These are phyloP conservation scores for Xerocomellus intermedius DNA, from an alignment of 768 basidiomycete species.

Conservation along the genomic window DNA sequence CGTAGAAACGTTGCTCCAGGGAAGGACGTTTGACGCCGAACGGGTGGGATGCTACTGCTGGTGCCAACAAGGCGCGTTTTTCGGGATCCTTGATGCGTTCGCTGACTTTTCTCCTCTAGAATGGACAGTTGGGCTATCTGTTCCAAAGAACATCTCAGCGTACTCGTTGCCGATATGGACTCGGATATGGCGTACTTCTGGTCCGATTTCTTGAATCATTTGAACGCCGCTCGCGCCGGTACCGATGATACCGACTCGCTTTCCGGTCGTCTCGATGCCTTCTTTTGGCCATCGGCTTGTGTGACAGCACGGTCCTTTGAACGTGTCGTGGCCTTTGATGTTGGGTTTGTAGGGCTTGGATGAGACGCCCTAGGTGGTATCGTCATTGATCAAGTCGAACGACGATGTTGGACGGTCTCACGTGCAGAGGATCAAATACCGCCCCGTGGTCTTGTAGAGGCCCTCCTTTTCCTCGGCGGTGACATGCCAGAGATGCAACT, in stretches of 20 bases:
- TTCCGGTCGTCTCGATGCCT: slow-evolving; percentile 5
- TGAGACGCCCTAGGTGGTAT: neutral
- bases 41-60: slow-evolving; percentile 9
- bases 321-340: slow-evolving; percentile 10
- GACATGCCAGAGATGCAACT: slow-evolving; percentile 11
- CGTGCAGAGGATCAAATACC: slow-evolving; percentile 10
- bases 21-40: slow-evolving; percentile 7
- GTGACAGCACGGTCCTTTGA: slow-evolving; percentile 10
- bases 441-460: neutral
- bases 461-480: slow-evolving; percentile 5
- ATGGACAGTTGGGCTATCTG: slow-evolving; percentile 12
- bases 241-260: slow-evolving; percentile 13
- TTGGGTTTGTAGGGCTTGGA: slow-evolving; percentile 12
- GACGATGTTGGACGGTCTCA: neutral
- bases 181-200: slow-evolving; percentile 1
- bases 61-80: slow-evolving; percentile 16
- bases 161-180: neutral
- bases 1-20: slow-evolving; percentile 13
- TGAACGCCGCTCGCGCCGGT: slow-evolving; percentile 17
- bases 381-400: neutral
- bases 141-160: neutral
- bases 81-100: slow-evolving; percentile 9
- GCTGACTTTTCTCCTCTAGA: slow-evolving; percentile 18
- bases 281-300: slow-evolving; percentile 13
- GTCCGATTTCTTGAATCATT: slow-evolving; percentile 12